Evolutionary conservation across 2,329 filamentous ascomycete species (phyloP).

Genomic region (Paecilomyces sp.): DNA sequence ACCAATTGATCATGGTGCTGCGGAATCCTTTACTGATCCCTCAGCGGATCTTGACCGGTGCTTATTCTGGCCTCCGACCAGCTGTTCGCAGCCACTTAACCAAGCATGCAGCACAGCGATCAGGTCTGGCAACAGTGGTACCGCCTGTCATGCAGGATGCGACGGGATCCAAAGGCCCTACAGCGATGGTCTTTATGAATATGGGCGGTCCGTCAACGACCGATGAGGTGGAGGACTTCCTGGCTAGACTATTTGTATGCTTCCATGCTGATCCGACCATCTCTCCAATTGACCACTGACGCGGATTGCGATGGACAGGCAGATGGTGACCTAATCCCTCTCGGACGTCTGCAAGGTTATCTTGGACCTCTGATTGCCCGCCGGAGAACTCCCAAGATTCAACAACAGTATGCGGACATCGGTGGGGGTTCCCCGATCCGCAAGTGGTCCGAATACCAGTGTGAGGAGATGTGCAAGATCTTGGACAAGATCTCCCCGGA

Average conservation of each 20-base stretch:
- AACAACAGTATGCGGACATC: conserved; percentile 91
- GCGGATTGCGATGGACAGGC: conserved; percentile 47
- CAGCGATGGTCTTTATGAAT: conserved; percentile 97
- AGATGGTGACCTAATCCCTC: conserved; percentile 90
- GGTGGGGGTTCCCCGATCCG: conserved; percentile 96
- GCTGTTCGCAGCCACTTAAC: conserved; percentile 13
- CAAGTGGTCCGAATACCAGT: conserved; percentile 96
- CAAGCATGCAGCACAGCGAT: conserved; percentile 17
- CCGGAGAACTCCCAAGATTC: conserved; percentile 88
- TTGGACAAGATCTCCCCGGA: conserved; percentile 85
- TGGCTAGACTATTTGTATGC: conserved; percentile 85
- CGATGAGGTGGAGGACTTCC: conserved; percentile 79
- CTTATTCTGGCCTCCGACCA: conserved; percentile 13
- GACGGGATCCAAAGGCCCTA: conserved; percentile 67
- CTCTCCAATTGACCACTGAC: conserved; percentile 2
- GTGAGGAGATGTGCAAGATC: conserved; percentile 92
- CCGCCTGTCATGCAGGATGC: conserved; percentile 76
- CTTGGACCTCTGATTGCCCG: conserved; percentile 80
- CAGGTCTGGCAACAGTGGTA: conserved; percentile 52
- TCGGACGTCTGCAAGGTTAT: conserved; percentile 85
- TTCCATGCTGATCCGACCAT: conserved; percentile 10
- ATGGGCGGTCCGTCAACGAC: conserved; percentile 94
- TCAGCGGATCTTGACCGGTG: conserved; percentile 19
- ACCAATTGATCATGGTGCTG: conserved; percentile 30
- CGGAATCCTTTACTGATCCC: conserved; percentile 27